A percentile compares a stretch with the other conserved stretches of the same genome.
These are phyloP conservation scores for Tolypocladium ovalisporum DNA, from an alignment of 2,329 filamentous ascomycete species.

Conservation along the genomic window DNA sequence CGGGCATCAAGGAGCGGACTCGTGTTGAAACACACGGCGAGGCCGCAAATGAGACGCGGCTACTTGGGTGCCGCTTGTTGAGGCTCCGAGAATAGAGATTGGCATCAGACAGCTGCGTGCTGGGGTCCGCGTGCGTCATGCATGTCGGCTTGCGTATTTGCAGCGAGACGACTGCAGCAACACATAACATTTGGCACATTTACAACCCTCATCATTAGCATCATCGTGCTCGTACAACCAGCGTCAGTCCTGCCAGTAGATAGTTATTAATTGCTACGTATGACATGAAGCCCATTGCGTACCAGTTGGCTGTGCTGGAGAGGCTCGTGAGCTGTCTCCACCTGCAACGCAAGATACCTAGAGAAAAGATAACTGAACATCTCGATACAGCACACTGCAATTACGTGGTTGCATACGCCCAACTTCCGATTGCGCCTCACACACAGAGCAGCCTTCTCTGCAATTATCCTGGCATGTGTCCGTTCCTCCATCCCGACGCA, in stretches of 20 bases:
- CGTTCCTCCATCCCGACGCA: background rate
- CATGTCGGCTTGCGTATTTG: background rate
- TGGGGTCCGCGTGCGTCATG: background rate
- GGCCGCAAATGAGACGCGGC: background rate
- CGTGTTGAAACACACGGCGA: background rate
- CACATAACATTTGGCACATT: background rate
- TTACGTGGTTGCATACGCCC: too few relatives aligned
- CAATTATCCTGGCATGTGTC: background rate
- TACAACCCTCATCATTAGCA: too few relatives aligned
- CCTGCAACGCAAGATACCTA: too few relatives aligned
- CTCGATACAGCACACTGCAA: too few relatives aligned
- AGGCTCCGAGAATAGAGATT: background rate
- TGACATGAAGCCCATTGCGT: too few relatives aligned
- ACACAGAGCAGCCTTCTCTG: accelerated
- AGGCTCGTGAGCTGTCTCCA: too few relatives aligned
- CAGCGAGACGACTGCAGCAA: background rate
- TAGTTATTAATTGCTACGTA: too few relatives aligned
- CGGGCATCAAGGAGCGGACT: background rate
- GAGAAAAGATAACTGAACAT: too few relatives aligned
- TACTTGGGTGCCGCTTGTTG: background rate
- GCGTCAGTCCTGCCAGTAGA: too few relatives aligned
- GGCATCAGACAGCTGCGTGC: background rate
- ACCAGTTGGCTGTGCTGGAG: too few relatives aligned
- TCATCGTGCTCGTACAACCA: too few relatives aligned
- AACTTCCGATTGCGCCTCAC: too few relatives aligned